These are phyloP conservation scores for Funneliformis caledonium DNA, from an alignment of 371 early-diverging fungal species.

Conservation along the genomic window DNA sequence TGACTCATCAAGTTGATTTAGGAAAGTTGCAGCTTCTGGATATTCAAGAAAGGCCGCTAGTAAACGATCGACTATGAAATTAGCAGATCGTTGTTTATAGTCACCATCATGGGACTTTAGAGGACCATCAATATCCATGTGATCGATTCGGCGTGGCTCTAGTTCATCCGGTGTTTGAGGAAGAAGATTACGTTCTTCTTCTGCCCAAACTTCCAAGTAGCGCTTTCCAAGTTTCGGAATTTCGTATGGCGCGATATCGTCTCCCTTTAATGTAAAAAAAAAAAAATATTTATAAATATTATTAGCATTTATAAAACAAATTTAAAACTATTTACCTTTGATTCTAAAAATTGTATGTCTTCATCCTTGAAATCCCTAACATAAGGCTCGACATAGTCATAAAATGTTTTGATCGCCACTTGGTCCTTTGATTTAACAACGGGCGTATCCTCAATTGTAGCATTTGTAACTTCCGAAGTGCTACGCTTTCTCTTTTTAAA, in stretches of 20 bases:
- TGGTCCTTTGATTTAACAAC: slow-evolving; percentile 57
- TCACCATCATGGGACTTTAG: background rate
- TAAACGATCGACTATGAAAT: slow-evolving; percentile 1
- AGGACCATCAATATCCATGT: background rate
- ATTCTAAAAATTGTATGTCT: slow-evolving; percentile 72
- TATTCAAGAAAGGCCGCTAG: slow-evolving; percentile 10
- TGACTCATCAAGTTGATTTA: background rate
- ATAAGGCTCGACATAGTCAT: slow-evolving; percentile 83
- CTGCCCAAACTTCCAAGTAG: slow-evolving; percentile 82
- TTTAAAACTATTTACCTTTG: slow-evolving; percentile 44
- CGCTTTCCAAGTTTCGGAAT: slow-evolving; percentile 80
- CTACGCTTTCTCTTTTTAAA: slow-evolving; percentile 24
- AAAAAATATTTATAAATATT: background rate
- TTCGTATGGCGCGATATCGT: slow-evolving; percentile 69
- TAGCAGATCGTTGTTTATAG: background rate
- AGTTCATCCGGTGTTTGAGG: slow-evolving; percentile 51
- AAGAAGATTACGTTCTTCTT: slow-evolving; percentile 70
- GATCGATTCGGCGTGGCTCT: background rate
- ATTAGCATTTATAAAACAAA: background rate
- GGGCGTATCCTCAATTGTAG: background rate
- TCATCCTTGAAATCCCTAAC: slow-evolving; percentile 80
- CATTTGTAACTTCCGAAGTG: slow-evolving; percentile 1
- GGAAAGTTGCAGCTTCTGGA: background rate
- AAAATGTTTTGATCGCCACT: slow-evolving; percentile 80
- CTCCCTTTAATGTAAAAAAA: slow-evolving; percentile 50